phyloP scores from a whole-genome alignment of 106 monocot genomes.

The Xerophyta viscosa region DNA sequence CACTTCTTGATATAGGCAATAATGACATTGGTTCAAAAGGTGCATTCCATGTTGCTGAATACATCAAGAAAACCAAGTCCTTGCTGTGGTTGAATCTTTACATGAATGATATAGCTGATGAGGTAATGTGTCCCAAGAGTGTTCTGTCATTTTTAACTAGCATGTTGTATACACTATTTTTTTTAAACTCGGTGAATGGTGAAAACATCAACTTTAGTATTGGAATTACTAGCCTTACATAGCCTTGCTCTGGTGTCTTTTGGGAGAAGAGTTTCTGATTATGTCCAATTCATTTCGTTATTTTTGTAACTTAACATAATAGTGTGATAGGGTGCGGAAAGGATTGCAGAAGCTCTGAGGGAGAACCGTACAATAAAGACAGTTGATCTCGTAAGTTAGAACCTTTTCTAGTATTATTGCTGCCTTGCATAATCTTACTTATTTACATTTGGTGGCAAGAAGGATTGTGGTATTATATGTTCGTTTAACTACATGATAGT shows the following conservation, averaged over 20 bases:
- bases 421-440: too few species aligned
- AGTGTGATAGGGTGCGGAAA: constrained; percentile 70
- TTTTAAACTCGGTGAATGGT: too few species aligned
- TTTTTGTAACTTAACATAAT: constrained; percentile 4
- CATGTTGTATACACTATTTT: too few species aligned
- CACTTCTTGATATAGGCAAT: constrained; percentile 87
- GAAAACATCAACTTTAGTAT: neutral
- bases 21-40: constrained; percentile 92
- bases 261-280: neutral
- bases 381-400: constrained; percentile 70
- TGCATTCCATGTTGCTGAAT: constrained; percentile 88
- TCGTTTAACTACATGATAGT: too few species aligned
- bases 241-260: neutral
- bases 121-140: constrained; percentile 37
- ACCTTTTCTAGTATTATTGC: neutral
- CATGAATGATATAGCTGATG: constrained; percentile 97
- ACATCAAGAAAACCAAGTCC: constrained; percentile 68
- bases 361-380: constrained; percentile 81
- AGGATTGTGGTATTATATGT: too few species aligned
- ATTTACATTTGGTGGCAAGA: too few species aligned
- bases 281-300: neutral
- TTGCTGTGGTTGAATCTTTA: constrained; percentile 93
- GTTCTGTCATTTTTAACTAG: too few species aligned
- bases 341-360: constrained; percentile 86
- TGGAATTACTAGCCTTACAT: neutral